These are phyloP conservation scores for Metschnikowia borealis DNA, from an alignment of 805 yeast genomes.

Conservation along the genomic window DNA sequence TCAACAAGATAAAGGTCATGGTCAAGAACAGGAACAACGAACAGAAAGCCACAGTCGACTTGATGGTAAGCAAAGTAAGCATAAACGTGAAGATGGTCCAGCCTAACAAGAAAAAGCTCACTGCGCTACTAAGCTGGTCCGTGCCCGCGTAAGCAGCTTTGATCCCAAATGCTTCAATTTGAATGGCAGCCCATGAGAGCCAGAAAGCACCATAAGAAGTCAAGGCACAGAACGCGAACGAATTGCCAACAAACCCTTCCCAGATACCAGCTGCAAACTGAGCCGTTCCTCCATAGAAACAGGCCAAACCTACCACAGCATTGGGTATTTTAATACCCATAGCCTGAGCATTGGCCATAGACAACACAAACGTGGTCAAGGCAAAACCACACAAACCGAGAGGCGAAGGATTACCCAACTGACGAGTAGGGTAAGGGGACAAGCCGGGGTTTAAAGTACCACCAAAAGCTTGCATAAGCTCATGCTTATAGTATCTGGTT, in stretches of 20 bases:
- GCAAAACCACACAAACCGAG: slow-evolving; percentile 20
- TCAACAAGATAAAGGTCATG: slow-evolving; percentile 34
- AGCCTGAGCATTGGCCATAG: slow-evolving; percentile 19
- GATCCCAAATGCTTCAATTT: slow-evolving; percentile 58
- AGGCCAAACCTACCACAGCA: slow-evolving; percentile 17
- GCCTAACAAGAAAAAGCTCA: slow-evolving; percentile 35
- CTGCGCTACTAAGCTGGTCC: slow-evolving; percentile 27
- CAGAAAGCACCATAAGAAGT: slow-evolving; percentile 57
- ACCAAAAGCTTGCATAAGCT: slow-evolving; percentile 37
- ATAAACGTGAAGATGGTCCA: slow-evolving; percentile 41
- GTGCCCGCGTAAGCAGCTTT: slow-evolving; percentile 39
- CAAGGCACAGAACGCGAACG: slow-evolving; percentile 18
- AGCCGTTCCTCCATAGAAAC: slow-evolving; percentile 19
- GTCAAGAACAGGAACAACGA: slow-evolving; percentile 29
- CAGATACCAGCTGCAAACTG: slow-evolving; percentile 20
- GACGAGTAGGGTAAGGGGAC: slow-evolving; percentile 44
- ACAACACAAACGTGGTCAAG: slow-evolving; percentile 19
- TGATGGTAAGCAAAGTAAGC: slow-evolving; percentile 32
- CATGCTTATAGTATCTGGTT: slow-evolving; percentile 28
- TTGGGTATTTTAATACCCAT: slow-evolving; percentile 17
- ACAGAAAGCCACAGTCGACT: slow-evolving; percentile 36
- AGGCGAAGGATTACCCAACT: slow-evolving; percentile 37
- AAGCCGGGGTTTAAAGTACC: slow-evolving; percentile 34
- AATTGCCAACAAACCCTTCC: slow-evolving; percentile 20
- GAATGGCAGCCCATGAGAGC: slow-evolving; percentile 60